Evolutionary conservation across 2,329 filamentous ascomycete species (phyloP), one percentile per base, ranked within the genome.

Genomic region (Aquanectria penicillioides): DNA sequence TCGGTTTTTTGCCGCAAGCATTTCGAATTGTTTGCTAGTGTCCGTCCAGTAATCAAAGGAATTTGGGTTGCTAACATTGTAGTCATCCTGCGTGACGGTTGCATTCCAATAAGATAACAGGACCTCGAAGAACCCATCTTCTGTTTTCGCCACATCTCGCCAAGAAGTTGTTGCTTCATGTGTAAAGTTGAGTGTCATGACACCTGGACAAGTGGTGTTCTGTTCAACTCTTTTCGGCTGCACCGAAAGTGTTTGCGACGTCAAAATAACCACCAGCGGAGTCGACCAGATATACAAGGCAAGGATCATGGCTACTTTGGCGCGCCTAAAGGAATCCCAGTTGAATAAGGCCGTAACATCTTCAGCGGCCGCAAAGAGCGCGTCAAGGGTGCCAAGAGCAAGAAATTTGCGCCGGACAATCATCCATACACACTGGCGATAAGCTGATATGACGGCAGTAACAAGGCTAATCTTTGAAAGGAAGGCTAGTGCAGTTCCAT

Each of bases 211-310:
- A 6, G 40, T 51, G 3, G 54, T 52, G 2, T 33, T 33, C 23
- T 64, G 49, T 23, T 60, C 36, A 3, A 50, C 46, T 8, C 44
- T 57, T 20, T 48, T 47, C 1, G 65, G 66, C 9, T 33, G 20
- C 2, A 70, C 64, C 4, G 62, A 64, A 6, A 69, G 62, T 1
- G 67, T 69, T 10, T 66, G 66, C 3, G 67, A 64, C 10, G 67
- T 69, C 6, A 69, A 53, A 10, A 69, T 69, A 22, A 70, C 67
- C 4, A 69, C 66, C 6, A 69, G 26, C 22, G 67, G 67, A 3
- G 64, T 69, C 9, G 49, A 54, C 67, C 67, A 69, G 26, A 70
- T 64, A 26, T 70, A 69, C n/a, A 69, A 53, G 18, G 67, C 69
- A 9, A 69, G 37, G 1, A 46, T 47, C 64, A 70, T 69, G 46